Percentiles rank a stretch among this genome's conserved stretches.
Conservation (phyloP, 2,329 filamentous ascomycete genomes). For the Teratosphaeria nubilosa region DNA sequence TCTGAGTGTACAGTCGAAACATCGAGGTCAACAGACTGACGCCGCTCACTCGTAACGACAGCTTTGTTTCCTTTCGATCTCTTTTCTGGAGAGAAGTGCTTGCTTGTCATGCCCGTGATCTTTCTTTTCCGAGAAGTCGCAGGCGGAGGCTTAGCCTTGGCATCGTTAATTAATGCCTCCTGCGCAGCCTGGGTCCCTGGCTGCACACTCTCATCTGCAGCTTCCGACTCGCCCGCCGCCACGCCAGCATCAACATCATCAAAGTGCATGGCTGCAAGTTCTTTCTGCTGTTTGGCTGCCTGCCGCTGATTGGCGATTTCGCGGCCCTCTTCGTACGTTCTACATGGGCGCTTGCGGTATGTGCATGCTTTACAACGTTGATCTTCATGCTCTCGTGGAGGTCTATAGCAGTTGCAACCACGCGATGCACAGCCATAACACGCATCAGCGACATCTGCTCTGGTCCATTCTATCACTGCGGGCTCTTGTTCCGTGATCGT, state of each 20-base stretch:
- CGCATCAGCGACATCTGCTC: not conserved
- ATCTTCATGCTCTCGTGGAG: not conserved
- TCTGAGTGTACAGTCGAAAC: not conserved
- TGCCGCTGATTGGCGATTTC: not conserved
- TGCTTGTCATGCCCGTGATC: constrained; percentile 24
- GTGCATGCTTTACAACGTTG: not conserved
- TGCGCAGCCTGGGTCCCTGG: not conserved
- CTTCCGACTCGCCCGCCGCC: not conserved
- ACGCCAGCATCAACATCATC: not conserved
- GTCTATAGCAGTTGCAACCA: not conserved
- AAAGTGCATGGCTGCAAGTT: not conserved
- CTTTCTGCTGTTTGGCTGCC: not conserved
- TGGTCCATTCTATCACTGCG: not conserved
- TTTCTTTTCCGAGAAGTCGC: constrained; percentile 17
- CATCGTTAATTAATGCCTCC: not conserved
- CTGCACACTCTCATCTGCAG: not conserved
- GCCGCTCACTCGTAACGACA: not conserved
- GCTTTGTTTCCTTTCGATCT: not conserved
- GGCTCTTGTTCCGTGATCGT: not conserved
- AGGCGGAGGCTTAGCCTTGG: not conserved
- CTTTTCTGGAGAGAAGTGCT: constrained; percentile 22
- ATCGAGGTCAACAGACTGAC: not conserved
- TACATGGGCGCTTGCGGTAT: not conserved
- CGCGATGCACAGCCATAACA: not conserved
- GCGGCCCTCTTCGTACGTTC: not conserved